Base-by-base conservation (phyloP, 1,284 basidiomycete genomes). In the Rhodotorula sp. region DNA sequence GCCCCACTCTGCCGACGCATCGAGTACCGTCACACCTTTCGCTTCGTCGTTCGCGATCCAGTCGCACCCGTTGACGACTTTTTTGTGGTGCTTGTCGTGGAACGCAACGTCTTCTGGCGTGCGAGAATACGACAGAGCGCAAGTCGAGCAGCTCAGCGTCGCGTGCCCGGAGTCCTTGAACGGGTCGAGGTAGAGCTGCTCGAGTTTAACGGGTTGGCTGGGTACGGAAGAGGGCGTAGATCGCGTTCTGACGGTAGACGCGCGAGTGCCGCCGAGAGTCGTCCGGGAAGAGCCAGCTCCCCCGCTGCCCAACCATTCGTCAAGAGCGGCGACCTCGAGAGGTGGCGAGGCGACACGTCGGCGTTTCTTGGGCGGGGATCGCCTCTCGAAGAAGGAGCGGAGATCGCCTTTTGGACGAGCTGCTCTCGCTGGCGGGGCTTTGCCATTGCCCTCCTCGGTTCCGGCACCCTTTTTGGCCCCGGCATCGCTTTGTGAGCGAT, bases 41-140 rank as follows among this genome's bases (percentile, higher is more conserved):
- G 45, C 66, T 65, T 49, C 71, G 73, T 61, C 56, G 31, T 54
- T 45, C 21, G 19, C n/a, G 0, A 31, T 38, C 82, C 83, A 84
- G 5, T 80, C 72, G 38, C 81, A 79, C 0, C 83, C 82, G 14
- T 80, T 73, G 3, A 80, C 76, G 6, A 82, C 81, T 28, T 80
- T 72, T 18, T 78, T 77, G 71, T 84, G 83, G 71, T 84, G 83
- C 34, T 76, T 74, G 3, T 69, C 71, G 67, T 84, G 83, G 18
- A 81, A 62, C 1, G 66, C 66, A 21, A 81, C 78, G 68, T 84
- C 83, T 16, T 82, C 79, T 0, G 69, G 69, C 0, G 80, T 80
- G n/a, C 83, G 78, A 19, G 82, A 77, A 72, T 82, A 84, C 6
- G 81, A 81, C 80, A 84, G 82, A 8, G 74, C 72, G 70, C 83